Conservation (phyloP, 768 basidiomycete species). For the Suillus discolor region DNA sequence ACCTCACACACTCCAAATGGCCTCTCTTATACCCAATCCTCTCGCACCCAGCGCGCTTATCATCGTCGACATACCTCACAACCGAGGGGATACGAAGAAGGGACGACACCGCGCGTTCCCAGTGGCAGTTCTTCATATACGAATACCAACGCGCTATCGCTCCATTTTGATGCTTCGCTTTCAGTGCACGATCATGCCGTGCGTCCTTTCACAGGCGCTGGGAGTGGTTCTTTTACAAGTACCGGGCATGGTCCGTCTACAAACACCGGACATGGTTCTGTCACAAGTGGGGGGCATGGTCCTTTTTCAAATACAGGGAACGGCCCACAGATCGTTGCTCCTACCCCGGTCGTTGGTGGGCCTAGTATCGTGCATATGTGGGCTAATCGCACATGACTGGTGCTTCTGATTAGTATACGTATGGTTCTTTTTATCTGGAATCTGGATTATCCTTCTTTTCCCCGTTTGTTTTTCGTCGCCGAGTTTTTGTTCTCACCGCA, state of each 20-base stretch:
- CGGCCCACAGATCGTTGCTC: slow-evolving; percentile 34
- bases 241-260: slow-evolving; percentile 16
- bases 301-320: slow-evolving; percentile 18
- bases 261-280: slow-evolving; percentile 15
- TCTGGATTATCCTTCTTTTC: slow-evolving; percentile 7
- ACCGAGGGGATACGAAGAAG: slow-evolving; percentile 10
- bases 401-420: slow-evolving; percentile 8
- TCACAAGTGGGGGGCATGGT: slow-evolving; percentile 14
- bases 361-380: slow-evolving; percentile 37
- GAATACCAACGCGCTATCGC: slow-evolving; percentile 33
- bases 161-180: slow-evolving; percentile 39
- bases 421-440: slow-evolving; percentile 9
- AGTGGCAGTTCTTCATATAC: slow-evolving; percentile 25
- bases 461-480: not conserved
- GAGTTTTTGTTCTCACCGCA: not conserved
- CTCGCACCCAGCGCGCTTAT: slow-evolving; percentile 4
- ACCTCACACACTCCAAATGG: not conserved
- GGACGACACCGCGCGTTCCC: not conserved
- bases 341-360: slow-evolving; percentile 36
- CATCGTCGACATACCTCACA: slow-evolving; percentile 26
- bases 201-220: slow-evolving; percentile 18
- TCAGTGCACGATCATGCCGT: slow-evolving; percentile 26
- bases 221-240: slow-evolving; percentile 17
- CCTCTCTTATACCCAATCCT: not conserved
- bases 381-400: slow-evolving; percentile 33